Base-by-base conservation (phyloP, 495 filamentous ascomycete species). In the Penicillium samsonianum region DNA sequence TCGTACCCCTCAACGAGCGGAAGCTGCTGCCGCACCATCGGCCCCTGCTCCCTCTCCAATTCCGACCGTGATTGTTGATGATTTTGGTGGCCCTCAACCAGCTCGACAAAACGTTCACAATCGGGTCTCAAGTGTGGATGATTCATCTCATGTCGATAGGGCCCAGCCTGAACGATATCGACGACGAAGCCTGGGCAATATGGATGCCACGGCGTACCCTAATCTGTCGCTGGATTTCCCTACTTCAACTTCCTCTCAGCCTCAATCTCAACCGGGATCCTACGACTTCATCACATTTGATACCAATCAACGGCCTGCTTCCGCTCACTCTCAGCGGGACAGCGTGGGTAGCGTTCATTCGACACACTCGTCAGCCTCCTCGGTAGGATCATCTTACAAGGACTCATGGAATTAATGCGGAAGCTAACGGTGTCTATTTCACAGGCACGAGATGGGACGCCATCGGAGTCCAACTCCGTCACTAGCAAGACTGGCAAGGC, bases 111-210 rank as follows among this genome's bases (percentile, higher is more conserved):
- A 56, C 38, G 62, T 65, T 19, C 78, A 79, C 43, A 65, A 60
- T 33, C 73, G 80, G 38, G 75, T 74, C 2, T 70, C 72, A 4
- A 86, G 82, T 65, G 80, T 76, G 5, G 83, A 86, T 71, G 83
- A 85, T 60, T 74, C 74, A 30, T 65, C 69, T 23, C 74, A 77
- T 30, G 33, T 70, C 19, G 70, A 80, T 58, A 69, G 67, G 43
- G 50, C 67, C 47, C 65, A 73, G 45, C 76, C 81, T 17, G 90
- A 93, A 46, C 82, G 88, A 59, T 90, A 91, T 74, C 80, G 92
- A 59, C 83, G 92, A 64, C 82, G 91, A 53, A 96, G 92, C 68
- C 82, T 92, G 78, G 89, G 90, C 53, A 89, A 83, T 46, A 81
- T 96, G 64, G 90, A 94, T 73, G 83, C 84, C 63, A 65, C 68